Base-by-base conservation (phyloP, 2,329 filamentous ascomycete species). In the Pyrenophora graminea region DNA sequence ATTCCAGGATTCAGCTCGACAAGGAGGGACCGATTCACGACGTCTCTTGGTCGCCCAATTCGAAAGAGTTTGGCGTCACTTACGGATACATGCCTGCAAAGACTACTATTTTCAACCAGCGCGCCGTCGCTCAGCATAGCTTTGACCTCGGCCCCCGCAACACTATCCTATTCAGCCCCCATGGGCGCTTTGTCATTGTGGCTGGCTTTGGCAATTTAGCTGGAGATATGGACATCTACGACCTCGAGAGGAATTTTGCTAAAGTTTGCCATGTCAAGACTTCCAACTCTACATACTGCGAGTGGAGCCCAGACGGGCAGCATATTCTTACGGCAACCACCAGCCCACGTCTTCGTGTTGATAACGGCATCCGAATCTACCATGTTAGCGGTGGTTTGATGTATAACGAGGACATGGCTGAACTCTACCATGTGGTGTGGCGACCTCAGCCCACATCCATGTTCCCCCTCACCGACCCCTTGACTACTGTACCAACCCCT, bases 1-100 rank as follows among this genome's bases (percentile, higher is more conserved):
- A 99, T 75, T 94, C 93, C 51, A 87, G 94, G 64, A 87, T 99
- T 62, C 85, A 89, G 58, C 81, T 97, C 43, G 94, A 99, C 76
- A 97, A 97, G 79, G 93, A 97, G 72, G 94, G 94, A 0, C 94
- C 94, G 4, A 97, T 97, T 66, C 93, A 97, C 74, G 94, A 99
- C 71, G 93, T 99, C 37, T 85, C 89, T n/a, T 99, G 94, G 94
- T 97, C 91, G 39, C 92, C 94, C 40, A 97, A 94, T 76, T 95
- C 91, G 64, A 95, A 91, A 78, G 93, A 97, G 75, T 99, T 99
- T 69, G 93, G 91, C 70, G 94, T 99, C 27, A 87, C 97, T 13
- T 99, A 99, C 72, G 94, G 94, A 55, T 97, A 90, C 76, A 97
- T 97, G 91, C 94, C 94, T n/a, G 90, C 94, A 48, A 97, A 97